Percentiles rank a stretch among this genome's conserved stretches.
phyloP scores from a whole-genome alignment of 2,329 filamentous ascomycete species.

The Phyllosticta citriasiana region DNA sequence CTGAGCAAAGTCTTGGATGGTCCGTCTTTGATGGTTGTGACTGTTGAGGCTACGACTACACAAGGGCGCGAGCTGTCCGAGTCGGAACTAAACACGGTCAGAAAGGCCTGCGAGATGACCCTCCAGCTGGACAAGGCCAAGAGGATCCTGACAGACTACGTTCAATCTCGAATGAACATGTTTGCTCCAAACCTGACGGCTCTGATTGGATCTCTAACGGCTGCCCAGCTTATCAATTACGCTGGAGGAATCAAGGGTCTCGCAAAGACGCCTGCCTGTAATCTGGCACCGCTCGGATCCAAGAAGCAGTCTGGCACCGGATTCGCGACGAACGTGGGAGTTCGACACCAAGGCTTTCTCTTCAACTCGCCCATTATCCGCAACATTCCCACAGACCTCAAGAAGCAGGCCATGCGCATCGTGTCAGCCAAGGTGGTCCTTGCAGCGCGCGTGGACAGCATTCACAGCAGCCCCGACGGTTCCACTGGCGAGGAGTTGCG shows the following conservation, averaged over 20 bases:
- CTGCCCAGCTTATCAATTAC: conserved; percentile 92
- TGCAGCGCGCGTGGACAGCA: conserved; percentile 82
- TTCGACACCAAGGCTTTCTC: conserved; percentile 85
- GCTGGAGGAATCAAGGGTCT: conserved; percentile 81
- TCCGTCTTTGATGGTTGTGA: conserved; percentile 89
- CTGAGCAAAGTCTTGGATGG: conserved; percentile 77
- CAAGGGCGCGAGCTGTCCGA: conserved; percentile 67
- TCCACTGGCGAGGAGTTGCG: conserved; percentile 74
- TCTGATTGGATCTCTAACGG: conserved; percentile 83
- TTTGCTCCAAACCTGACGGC: conserved; percentile 91
- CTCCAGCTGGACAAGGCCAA: conserved; percentile 83
- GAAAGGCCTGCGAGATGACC: conserved; percentile 76
- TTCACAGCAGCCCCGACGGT: conserved; percentile 72
- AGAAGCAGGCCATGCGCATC: conserved; percentile 89
- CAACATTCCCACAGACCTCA: conserved; percentile 73
- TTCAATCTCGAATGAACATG: conserved; percentile 91
- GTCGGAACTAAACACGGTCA: conserved; percentile 64
- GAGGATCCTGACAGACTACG: conserved; percentile 78
- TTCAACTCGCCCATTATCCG: conserved; percentile 87
- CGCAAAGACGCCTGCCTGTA: conserved; percentile 87
- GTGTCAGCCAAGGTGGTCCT: conserved; percentile 88
- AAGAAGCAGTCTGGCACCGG: conserved; percentile 75
- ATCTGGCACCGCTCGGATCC: conserved; percentile 80
- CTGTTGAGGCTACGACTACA: conserved; percentile 85
- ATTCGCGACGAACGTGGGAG: conserved; percentile 83